Percentiles rank a stretch among this genome's conserved stretches.
Conservation (phyloP, 768 basidiomycete species). For the Hysterangium stoloniferum region DNA sequence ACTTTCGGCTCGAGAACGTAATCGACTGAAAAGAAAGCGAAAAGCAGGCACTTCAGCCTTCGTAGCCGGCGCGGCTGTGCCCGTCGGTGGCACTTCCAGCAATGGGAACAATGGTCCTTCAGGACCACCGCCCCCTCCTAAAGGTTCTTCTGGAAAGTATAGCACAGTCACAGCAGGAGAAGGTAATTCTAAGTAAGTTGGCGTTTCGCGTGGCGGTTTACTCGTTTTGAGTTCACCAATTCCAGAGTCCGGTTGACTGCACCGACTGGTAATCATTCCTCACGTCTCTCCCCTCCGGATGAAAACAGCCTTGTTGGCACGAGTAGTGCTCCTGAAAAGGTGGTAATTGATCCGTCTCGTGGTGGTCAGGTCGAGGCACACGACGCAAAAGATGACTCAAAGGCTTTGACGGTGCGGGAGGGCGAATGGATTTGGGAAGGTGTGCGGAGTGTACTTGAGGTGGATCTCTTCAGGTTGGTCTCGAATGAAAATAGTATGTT, state of each 20-base stretch:
- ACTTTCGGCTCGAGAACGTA: constrained; percentile 87
- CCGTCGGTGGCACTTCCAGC: constrained; percentile 3
- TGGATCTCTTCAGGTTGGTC: constrained; percentile 57
- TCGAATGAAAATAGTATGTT: neutral
- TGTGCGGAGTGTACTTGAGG: constrained; percentile 67
- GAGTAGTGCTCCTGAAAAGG: constrained; percentile 45
- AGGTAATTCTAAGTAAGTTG: constrained; percentile 44
- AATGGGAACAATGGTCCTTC: constrained; percentile 17
- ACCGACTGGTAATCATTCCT: constrained; percentile 49
- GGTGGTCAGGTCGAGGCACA: constrained; percentile 82
- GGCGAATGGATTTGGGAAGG: constrained; percentile 87
- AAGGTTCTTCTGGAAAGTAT: constrained; percentile 54
- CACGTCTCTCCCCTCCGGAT: constrained; percentile 53
- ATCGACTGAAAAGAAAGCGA: constrained; percentile 90
- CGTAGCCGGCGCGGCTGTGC: constrained; percentile 36
- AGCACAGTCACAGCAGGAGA: constrained; percentile 45
- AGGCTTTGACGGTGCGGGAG: constrained; percentile 64
- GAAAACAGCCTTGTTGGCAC: constrained; percentile 25
- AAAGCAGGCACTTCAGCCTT: constrained; percentile 81
- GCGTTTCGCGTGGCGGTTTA: neutral
- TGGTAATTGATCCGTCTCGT: constrained; percentile 71
- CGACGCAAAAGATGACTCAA: constrained; percentile 57
- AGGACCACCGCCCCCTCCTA: constrained; percentile 53
- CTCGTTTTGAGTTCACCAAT: neutral
- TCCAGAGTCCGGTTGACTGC: constrained; percentile 67